Conservation (phyloP, 805 yeast species). For the Naumovozyma baii region DNA sequence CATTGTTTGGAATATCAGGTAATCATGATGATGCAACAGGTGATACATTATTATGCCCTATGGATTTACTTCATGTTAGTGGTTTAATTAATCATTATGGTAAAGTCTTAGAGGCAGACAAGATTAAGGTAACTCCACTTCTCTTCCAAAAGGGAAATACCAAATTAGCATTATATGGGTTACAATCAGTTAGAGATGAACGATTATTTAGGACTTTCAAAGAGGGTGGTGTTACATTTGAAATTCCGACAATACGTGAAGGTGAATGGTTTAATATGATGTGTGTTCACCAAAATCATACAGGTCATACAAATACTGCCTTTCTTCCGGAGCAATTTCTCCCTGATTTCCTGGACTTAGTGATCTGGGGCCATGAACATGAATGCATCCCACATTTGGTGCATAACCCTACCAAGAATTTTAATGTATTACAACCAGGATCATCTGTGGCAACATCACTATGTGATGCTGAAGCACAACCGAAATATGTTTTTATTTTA, state of each 20-base stretch:
- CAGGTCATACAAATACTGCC: conserved; percentile 68
- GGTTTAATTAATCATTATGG: conserved; percentile 91
- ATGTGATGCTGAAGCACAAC: conserved; percentile 71
- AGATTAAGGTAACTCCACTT: conserved; percentile 64
- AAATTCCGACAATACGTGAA: conserved; percentile 49
- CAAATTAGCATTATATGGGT: conserved; percentile 75
- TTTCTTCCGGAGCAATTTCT: conserved; percentile 77
- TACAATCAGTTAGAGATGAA: conserved; percentile 85
- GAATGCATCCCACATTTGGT: conserved; percentile 73
- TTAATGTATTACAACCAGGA: conserved; percentile 83
- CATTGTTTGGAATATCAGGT: conserved; percentile 87
- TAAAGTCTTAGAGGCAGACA: conserved; percentile 62
- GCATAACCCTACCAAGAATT: conserved; percentile 45
- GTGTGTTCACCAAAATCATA: conserved; percentile 88
- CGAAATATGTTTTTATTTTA: conserved; percentile 65
- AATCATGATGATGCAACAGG: conserved; percentile 97
- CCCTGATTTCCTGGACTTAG: conserved; percentile 72
- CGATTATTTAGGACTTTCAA: conserved; percentile 72
- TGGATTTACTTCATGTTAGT: conserved; percentile 71
- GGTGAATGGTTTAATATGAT: conserved; percentile 76
- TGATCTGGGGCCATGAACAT: conserved; percentile 97
- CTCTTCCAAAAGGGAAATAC: conserved; percentile 76
- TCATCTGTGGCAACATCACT: conserved; percentile 88
- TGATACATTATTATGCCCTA: conserved; percentile 66
- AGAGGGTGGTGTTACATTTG: conserved; percentile 69